Base-by-base conservation (phyloP, 2,329 filamentous ascomycete genomes). In the Aspergillus niger region DNA sequence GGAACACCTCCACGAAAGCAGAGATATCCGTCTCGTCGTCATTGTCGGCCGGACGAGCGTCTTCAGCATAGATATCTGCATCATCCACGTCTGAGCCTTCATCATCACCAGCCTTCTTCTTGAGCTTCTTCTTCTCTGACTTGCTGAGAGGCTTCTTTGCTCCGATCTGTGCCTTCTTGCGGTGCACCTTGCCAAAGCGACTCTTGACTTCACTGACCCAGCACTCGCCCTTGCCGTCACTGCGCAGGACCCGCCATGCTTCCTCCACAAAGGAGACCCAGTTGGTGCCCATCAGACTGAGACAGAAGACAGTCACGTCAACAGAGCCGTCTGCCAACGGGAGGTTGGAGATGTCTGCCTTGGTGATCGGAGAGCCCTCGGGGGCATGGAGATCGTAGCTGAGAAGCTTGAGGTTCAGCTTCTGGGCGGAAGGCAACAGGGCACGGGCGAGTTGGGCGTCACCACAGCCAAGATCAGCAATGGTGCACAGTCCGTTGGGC, bases 121-220 rank as follows among this genome's bases (percentile, higher is more conserved):
- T 81, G 38, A 67, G 73, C 61, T 79, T 81, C 65, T 77, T 80
- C 74, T 73, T 71, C 69, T 70, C 76, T 68, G 70, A 59, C 72
- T 77, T 79, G 61, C 74, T 82, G 65, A 74, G 75, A 53, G 67
- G 71, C 63, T 70, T 74, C 58, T 74, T 72, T 4, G 74, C 70
- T 28, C 74, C 75, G 26, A 76, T 76, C 57, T 75, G 70, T 65
- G 77, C 63, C 67, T 77, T 66, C 79, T 82, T 77, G 51, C 74
- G 70, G 15, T 61, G 77, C 3, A 86, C 82, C 48, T 87, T 83
- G 3, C 87, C 88, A 73, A 99, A 98, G 32, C 95, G 90, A 65
- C 87, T 91, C 81, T 98, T 98, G 78, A 99, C 97, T 80, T 99
- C 95, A 51, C 92, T 91, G 55, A 99, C 86, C 95, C 95, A 99